A percentile compares a stretch with the other conserved stretches of the same genome.
phyloP scores from a whole-genome alignment of 257 asterid genomes.

The Paraleonurus japonicus region DNA sequence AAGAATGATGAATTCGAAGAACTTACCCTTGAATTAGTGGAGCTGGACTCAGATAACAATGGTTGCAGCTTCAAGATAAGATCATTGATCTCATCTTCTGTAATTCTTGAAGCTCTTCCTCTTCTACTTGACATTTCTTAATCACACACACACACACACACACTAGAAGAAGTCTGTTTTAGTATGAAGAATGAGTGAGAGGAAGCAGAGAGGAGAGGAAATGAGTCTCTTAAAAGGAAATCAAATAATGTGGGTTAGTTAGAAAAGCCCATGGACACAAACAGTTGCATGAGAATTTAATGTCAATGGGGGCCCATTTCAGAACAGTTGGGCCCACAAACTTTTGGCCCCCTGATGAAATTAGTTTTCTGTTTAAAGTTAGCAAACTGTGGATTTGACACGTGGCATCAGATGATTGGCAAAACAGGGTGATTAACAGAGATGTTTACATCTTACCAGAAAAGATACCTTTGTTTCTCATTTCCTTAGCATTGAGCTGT shows the following conservation, averaged over 20 bases:
- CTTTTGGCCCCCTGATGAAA: slow-evolving; percentile 19
- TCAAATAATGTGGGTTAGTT: slow-evolving; percentile 21
- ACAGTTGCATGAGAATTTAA: slow-evolving; percentile 20
- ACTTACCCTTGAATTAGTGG: slow-evolving; percentile 46
- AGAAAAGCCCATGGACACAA: slow-evolving; percentile 27
- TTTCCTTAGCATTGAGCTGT: slow-evolving; percentile 17
- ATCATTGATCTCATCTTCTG: slow-evolving; percentile 62
- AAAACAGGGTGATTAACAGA: background rate
- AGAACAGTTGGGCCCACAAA: slow-evolving; percentile 33
- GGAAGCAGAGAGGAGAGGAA: slow-evolving; percentile 30
- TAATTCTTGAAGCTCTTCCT: slow-evolving; percentile 39
- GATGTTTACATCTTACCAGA: slow-evolving; percentile 23
- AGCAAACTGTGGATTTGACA: background rate
- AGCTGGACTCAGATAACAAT: slow-evolving; percentile 49
- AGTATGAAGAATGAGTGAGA: slow-evolving; percentile 4
- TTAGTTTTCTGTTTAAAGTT: slow-evolving; percentile 16
- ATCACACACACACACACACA: background rate
- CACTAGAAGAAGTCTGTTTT: background rate
- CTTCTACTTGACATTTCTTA: slow-evolving; percentile 52
- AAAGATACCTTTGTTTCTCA: slow-evolving; percentile 23
- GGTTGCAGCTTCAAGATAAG: slow-evolving; percentile 54
- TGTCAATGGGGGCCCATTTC: slow-evolving; percentile 19
- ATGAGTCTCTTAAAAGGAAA: slow-evolving; percentile 39
- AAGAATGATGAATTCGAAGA: background rate
- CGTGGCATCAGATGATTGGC: background rate